Evolutionary conservation across 352 stramenopile species (phyloP), one percentile per base, ranked within the genome.

Genomic region (Albugo candida): DNA sequence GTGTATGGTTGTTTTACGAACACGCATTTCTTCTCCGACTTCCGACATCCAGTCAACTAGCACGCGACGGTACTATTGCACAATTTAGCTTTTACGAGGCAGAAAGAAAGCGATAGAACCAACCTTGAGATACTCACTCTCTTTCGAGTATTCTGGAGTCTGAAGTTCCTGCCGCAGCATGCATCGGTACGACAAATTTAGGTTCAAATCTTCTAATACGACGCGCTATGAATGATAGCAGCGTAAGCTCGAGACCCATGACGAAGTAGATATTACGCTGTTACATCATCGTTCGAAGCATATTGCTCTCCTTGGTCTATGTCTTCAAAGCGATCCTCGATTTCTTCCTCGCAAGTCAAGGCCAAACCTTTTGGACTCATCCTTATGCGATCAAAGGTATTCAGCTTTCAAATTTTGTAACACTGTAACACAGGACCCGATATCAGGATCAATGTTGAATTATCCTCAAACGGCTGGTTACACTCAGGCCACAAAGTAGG

Each of bases 21-120:
- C 75, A 19, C 81, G 65, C 53, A 92, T 64, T 53, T 87, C 73
- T 48, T 92, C 78, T 52, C 77, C 78, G 21, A 88, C 75, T 45
- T 92, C 78, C 14, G 60, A 63, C 65, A 86, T 92, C 78, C 78
- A 92, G 48, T 92, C 75, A 36, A 88, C 70, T 17, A 88, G 59
- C 43, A 85, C 71, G 36, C 72, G 72, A 14, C 76, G 70, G 49
- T 85, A 88, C 56, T 68, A 54, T 13, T 51, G 1, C 21, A 48
- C n/a, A 13, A 24, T 5, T 43, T 24, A 43, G 38, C 17, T 43
- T 24, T 43, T 8, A 3, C 17, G 8, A 43, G 38, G 3, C 38
- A 24, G 38, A 43, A 24, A 24, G 8, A 10, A 43, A 3, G 38
- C 3, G 17, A 43, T 43, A 24, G 36, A 41, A n/a, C 2, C 45